Evolutionary conservation across 1,284 basidiomycete genomes (phyloP).

Genomic region (Microbotryomycetes sp.): DNA sequence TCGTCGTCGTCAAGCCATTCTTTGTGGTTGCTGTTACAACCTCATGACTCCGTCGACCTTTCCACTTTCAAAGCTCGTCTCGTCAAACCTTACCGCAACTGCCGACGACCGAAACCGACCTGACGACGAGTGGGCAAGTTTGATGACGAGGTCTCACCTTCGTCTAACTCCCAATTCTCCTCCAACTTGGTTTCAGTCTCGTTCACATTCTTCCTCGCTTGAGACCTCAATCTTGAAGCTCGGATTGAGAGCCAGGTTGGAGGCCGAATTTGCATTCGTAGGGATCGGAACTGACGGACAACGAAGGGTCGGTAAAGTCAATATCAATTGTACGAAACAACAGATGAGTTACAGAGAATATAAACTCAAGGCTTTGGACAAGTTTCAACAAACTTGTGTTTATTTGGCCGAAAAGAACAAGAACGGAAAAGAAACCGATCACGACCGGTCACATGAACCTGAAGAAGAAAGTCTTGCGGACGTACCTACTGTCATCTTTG

Average conservation of each 20-base stretch:
- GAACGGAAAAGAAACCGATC: no score
- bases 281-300: not conserved
- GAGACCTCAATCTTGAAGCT: conserved; percentile 19
- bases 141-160: conserved; percentile 19
- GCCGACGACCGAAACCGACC: no score
- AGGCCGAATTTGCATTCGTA: conserved; percentile 14
- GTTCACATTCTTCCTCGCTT: not conserved
- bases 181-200: conserved; percentile 17
- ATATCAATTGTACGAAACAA: not conserved
- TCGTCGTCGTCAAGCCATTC: not conserved
- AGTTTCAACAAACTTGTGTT: not conserved
- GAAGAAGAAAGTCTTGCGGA: not conserved
- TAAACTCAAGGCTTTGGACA: conserved; percentile 8
- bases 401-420: not conserved
- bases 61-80: conserved; percentile 3
- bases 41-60: conserved; percentile 16
- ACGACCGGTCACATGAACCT: no score
- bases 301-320: conserved; percentile 19
- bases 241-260: conserved; percentile 20
- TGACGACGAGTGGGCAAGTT: no score
- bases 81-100: not conserved
- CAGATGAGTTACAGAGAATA: conserved; percentile 8
- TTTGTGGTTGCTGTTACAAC: conserved; percentile 32
- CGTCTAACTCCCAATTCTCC: conserved; percentile 27
- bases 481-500: conserved; percentile 6